Conservation (phyloP, 768 basidiomycete genomes). For the Trametes cinnabarina region DNA sequence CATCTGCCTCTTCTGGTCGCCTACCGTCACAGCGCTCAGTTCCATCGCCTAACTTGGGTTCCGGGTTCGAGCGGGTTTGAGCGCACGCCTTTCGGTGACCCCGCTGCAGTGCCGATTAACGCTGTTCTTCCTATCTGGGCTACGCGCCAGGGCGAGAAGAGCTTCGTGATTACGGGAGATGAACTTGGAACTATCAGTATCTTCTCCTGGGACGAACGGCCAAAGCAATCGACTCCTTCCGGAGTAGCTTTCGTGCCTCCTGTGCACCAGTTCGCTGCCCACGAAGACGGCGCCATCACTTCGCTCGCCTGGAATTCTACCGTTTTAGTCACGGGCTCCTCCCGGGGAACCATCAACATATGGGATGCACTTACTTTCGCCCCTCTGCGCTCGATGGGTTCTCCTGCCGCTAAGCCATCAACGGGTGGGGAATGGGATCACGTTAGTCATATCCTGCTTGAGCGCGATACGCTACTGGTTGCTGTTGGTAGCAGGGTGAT, state of each 20-base stretch:
- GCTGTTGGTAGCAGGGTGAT: slow-evolving; percentile 60
- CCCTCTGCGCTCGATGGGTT: slow-evolving; percentile 52
- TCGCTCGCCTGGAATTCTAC: slow-evolving; percentile 59
- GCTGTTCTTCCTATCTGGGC: slow-evolving; percentile 50
- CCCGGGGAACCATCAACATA: slow-evolving; percentile 53
- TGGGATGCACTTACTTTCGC: slow-evolving; percentile 68
- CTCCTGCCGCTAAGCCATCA: slow-evolving; percentile 33
- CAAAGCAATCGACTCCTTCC: slow-evolving; percentile 4
- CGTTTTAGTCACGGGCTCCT: slow-evolving; percentile 66
- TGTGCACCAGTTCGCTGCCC: slow-evolving; percentile 55
- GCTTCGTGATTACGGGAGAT: slow-evolving; percentile 65
- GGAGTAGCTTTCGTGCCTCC: slow-evolving; percentile 29
- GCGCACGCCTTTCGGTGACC: slow-evolving; percentile 49
- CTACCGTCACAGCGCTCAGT: slow-evolving; percentile 46
- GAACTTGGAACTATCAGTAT: slow-evolving; percentile 60
- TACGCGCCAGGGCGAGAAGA: slow-evolving; percentile 33
- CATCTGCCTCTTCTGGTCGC: slow-evolving; percentile 45
- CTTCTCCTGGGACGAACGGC: slow-evolving; percentile 46
- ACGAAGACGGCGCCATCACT: slow-evolving; percentile 62
- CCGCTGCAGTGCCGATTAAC: slow-evolving; percentile 50
- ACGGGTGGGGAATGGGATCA: slow-evolving; percentile 38
- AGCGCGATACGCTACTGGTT: slow-evolving; percentile 54
- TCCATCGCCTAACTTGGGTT: slow-evolving; percentile 51
- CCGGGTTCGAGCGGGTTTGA: slow-evolving; percentile 29
- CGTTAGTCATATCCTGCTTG: slow-evolving; percentile 59